phyloP scores from a whole-genome alignment of 345 rosid genomes.

The Citrus medica region DNA sequence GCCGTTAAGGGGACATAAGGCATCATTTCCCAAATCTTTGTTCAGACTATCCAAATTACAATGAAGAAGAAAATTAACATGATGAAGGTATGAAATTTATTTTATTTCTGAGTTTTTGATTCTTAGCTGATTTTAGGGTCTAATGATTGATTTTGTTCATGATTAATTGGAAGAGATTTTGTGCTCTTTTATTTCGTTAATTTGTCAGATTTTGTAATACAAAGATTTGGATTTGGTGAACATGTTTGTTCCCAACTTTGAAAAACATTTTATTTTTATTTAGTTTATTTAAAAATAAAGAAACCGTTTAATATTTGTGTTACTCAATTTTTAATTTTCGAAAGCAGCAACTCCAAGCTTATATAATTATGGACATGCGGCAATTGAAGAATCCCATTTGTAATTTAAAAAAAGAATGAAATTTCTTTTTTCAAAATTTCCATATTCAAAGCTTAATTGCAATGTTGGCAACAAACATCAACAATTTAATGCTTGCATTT shows the following conservation, averaged over 20 bases:
- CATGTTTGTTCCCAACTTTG: not conserved
- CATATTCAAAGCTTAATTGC: not conserved
- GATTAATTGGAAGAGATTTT: conserved; percentile 1
- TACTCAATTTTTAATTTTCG: not conserved
- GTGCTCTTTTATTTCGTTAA: not conserved
- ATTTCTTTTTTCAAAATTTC: not conserved
- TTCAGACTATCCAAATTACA: not conserved
- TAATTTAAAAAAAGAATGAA: not conserved
- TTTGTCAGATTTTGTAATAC: not conserved
- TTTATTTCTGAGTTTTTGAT: not conserved
- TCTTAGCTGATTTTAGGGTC: not conserved
- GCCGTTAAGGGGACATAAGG: conserved; percentile 11
- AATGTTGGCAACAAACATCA: not conserved
- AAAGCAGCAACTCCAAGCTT: not conserved
- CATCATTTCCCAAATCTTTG: conserved; percentile 28
- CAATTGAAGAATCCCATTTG: not conserved
- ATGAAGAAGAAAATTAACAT: not conserved
- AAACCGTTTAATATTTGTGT: not conserved
- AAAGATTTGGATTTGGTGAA: conserved; percentile 4
- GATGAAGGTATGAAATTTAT: not conserved
- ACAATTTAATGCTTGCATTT: not conserved
- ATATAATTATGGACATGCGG: not conserved
- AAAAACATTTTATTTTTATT: not conserved
- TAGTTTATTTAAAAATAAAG: not conserved
- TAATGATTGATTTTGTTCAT: not conserved